These are phyloP conservation scores for Alternaria rosae DNA, from an alignment of 2,329 filamentous ascomycete genomes.

Conservation along the genomic window DNA sequence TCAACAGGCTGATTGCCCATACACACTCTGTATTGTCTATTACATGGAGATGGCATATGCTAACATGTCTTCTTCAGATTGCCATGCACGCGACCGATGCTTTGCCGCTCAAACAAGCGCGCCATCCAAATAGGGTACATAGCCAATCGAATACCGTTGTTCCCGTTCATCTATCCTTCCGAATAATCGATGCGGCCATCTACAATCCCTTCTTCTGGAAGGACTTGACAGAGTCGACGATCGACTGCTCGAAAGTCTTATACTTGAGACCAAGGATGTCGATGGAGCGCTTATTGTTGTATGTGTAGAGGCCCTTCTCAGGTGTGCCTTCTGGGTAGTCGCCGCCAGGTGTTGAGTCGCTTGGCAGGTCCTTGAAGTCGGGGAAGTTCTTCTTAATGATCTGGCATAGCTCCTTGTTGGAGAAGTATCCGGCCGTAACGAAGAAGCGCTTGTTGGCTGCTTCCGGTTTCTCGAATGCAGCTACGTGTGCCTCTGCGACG, in stretches of 20 bases:
- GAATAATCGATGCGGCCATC: neutral
- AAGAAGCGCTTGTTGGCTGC: constrained; percentile 71
- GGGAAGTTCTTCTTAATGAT: constrained; percentile 65
- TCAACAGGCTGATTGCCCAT: constrained; percentile 61
- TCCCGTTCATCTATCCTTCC: neutral
- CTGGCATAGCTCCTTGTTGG: constrained; percentile 65
- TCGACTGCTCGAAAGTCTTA: constrained; percentile 63
- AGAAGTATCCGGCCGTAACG: constrained; percentile 64
- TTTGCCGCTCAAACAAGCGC: neutral
- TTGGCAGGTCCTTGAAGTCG: constrained; percentile 60
- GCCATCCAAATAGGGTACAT: constrained; percentile 20
- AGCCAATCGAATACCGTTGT: constrained; percentile 16
- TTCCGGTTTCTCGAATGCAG: constrained; percentile 62
- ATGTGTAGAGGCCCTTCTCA: constrained; percentile 52
- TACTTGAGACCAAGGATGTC: constrained; percentile 68
- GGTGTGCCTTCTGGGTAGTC: constrained; percentile 56
- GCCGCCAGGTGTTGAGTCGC: constrained; percentile 51
- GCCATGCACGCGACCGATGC: neutral
- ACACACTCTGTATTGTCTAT: constrained; percentile 6
- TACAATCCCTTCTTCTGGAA: constrained; percentile 63
- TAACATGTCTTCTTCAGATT: constrained; percentile 21
- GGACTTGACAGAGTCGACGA: constrained; percentile 69
- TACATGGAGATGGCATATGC: constrained; percentile 5
- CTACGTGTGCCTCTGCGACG: constrained; percentile 70
- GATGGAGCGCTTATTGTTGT: constrained; percentile 63